Evolutionary conservation across 2,329 filamentous ascomycete species (phyloP).

Genomic region (Ophiostoma fasciatum): DNA sequence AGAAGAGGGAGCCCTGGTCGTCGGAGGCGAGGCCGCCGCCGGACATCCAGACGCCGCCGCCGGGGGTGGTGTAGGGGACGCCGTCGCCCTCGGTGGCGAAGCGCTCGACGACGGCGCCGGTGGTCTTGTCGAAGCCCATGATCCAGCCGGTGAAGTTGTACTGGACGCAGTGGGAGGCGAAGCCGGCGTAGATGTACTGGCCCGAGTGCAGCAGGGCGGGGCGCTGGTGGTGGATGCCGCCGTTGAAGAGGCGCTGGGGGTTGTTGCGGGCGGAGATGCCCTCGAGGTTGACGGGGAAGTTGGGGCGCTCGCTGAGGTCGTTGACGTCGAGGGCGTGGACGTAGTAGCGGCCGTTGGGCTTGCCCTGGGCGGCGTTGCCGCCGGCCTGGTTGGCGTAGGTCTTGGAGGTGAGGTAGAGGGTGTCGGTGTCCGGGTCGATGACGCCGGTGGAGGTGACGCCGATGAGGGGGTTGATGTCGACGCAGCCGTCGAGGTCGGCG

Average conservation of each 20-base stretch:
- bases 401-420: slow-evolving; percentile 33
- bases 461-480: slow-evolving; percentile 30
- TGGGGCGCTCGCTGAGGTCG: slow-evolving; percentile 24
- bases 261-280: slow-evolving; percentile 30
- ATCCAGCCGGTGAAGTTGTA: slow-evolving; percentile 36
- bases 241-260: slow-evolving; percentile 27
- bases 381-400: slow-evolving; percentile 27
- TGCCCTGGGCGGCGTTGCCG: slow-evolving; percentile 21
- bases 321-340: slow-evolving; percentile 31
- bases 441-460: slow-evolving; percentile 35
- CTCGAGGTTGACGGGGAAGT: slow-evolving; percentile 28
- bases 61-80: slow-evolving; percentile 23
- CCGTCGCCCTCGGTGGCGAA: slow-evolving; percentile 28
- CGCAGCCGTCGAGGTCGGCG: slow-evolving; percentile 29
- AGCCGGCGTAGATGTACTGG: slow-evolving; percentile 33
- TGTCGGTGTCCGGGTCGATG: slow-evolving; percentile 33
- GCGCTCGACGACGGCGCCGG: slow-evolving; percentile 27
- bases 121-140: slow-evolving; percentile 31
- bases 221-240: slow-evolving; percentile 32
- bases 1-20: slow-evolving; percentile 30
- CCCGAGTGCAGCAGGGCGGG: slow-evolving; percentile 29
- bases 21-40: slow-evolving; percentile 33
- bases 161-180: slow-evolving; percentile 34
- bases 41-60: slow-evolving; percentile 34
- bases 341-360: slow-evolving; percentile 27